phyloP scores from a whole-genome alignment of 1,139 yeast species.

The Candida freyschussii region DNA sequence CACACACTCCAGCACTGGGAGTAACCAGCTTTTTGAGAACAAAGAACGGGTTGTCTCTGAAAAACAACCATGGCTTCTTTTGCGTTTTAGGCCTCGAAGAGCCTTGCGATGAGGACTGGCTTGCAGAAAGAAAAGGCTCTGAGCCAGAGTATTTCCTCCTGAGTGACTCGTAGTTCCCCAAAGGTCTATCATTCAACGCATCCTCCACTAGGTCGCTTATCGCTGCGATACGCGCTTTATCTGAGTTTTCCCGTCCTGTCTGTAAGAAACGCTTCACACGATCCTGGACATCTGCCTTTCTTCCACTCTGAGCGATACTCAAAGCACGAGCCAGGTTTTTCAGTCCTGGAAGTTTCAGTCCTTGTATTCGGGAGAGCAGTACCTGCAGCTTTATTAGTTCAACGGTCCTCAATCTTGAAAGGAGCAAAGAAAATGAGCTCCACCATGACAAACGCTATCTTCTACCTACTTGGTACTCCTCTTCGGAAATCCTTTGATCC shows the following conservation, averaged over 20 bases:
- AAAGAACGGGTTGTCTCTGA: conserved; percentile 51
- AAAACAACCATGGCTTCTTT: conserved; percentile 38
- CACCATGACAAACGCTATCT: no score
- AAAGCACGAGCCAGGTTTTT: conserved; percentile 44
- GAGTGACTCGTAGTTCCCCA: conserved; percentile 10
- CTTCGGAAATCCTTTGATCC: conserved; percentile 1
- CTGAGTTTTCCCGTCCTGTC: conserved; percentile 34
- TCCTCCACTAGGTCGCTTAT: conserved; percentile 39
- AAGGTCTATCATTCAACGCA: conserved; percentile 30
- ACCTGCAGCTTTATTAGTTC: no score
- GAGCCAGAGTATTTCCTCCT: conserved; percentile 7
- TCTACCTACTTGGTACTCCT: conserved; percentile 3
- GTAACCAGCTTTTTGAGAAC: conserved; percentile 39
- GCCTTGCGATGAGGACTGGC: conserved; percentile 4
- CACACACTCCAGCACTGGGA: conserved; percentile 41
- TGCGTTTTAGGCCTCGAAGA: conserved; percentile 6
- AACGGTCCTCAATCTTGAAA: no score
- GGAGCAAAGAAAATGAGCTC: no score
- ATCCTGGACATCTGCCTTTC: conserved; percentile 47
- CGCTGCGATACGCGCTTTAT: conserved; percentile 40
- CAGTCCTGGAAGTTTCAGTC: conserved; percentile 29
- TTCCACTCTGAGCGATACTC: conserved; percentile 43
- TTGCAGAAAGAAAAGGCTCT: background rate
- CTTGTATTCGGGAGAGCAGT: conserved; percentile 1
- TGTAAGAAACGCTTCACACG: conserved; percentile 39